Conservation (phyloP, 768 basidiomycete species). For the Mrakia gelida region DNA sequence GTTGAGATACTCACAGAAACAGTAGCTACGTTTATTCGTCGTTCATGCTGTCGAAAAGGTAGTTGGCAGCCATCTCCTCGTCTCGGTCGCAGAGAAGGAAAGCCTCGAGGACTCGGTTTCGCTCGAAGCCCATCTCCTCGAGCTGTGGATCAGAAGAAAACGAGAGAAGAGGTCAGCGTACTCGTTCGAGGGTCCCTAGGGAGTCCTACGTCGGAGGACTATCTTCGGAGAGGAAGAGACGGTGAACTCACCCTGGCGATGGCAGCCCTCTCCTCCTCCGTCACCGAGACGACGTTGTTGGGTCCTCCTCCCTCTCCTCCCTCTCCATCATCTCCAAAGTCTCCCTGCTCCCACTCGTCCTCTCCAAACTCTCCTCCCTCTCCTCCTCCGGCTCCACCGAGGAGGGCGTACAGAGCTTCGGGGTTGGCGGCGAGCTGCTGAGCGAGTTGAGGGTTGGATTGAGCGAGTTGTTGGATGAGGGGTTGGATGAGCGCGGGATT, state of each 20-base stretch:
- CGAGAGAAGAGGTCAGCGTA: not conserved
- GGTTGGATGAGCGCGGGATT: slow-evolving; percentile 77
- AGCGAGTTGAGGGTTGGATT: slow-evolving; percentile 68
- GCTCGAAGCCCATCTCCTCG: slow-evolving; percentile 78
- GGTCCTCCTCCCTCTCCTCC: slow-evolving; percentile 45
- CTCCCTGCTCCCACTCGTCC: slow-evolving; percentile 44
- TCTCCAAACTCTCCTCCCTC: slow-evolving; percentile 41
- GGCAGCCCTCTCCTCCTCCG: slow-evolving; percentile 79
- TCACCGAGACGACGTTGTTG: slow-evolving; percentile 65
- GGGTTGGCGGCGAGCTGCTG: slow-evolving; percentile 57
- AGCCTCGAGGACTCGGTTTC: slow-evolving; percentile 76
- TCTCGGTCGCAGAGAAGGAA: slow-evolving; percentile 86
- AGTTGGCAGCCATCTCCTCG: slow-evolving; percentile 78
- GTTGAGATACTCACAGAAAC: not conserved
- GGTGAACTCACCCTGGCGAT: slow-evolving; percentile 72
- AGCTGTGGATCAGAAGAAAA: slow-evolving; percentile 55
- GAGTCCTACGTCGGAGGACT: not conserved
- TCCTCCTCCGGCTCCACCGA: slow-evolving; percentile 50
- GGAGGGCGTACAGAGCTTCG: slow-evolving; percentile 59
- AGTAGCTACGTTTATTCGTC: not conserved
- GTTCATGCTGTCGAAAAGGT: not conserved
- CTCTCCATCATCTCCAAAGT: slow-evolving; percentile 33
- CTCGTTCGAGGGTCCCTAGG: not conserved
- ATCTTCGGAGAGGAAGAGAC: not conserved
- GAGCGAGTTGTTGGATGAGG: slow-evolving; percentile 74